phyloP scores from a whole-genome alignment of 345 rosid genomes.

The Kernera saxatilis region DNA sequence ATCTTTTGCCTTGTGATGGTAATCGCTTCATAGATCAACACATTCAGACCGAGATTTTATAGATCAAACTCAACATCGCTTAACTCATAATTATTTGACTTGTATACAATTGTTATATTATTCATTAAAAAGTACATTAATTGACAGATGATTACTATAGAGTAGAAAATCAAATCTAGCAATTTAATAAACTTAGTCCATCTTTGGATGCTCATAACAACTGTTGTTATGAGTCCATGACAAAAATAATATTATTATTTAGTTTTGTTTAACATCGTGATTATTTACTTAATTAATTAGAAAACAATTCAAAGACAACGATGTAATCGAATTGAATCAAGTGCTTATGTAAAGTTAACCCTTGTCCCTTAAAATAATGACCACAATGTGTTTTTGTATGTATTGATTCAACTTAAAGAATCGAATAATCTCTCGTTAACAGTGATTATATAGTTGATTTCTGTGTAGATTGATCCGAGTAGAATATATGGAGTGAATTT shows the following conservation, averaged over 20 bases:
- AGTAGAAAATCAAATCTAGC: not conserved
- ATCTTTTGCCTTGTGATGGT: not conserved
- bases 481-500: conserved; percentile 21
- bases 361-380: conserved; percentile 6
- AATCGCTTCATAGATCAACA: not conserved
- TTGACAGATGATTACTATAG: not conserved
- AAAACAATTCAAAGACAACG: not conserved
- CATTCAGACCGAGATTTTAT: not conserved
- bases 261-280: no score
- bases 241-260: not conserved
- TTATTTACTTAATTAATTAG: no score
- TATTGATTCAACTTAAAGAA: not conserved
- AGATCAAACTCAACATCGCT: not conserved
- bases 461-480: conserved; percentile 25
- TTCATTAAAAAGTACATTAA: not conserved
- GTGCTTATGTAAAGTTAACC: not conserved
- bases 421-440: not conserved
- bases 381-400: not conserved
- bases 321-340: not conserved
- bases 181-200: not conserved
- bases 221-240: not conserved
- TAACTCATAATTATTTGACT: not conserved
- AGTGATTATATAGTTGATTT: not conserved
- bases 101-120: not conserved
- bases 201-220: conserved; percentile 1